A percentile compares a stretch with the other conserved stretches of the same genome.
Conservation (phyloP, 805 yeast genomes). For the Candida berthetii region DNA sequence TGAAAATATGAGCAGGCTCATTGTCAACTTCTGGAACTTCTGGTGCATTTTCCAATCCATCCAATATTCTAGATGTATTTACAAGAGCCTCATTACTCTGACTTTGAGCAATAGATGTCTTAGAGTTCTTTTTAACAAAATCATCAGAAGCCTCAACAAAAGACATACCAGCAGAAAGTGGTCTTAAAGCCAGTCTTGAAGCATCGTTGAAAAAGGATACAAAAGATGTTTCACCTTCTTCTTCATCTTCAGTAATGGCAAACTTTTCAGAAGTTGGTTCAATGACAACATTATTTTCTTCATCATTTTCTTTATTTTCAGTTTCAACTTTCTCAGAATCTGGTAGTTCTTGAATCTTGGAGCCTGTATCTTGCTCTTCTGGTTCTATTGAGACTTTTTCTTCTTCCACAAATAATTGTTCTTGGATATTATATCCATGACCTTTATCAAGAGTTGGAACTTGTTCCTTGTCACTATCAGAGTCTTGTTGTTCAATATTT, state of each 20-base stretch:
- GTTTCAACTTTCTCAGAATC: not conserved
- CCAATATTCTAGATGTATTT: too few species aligned
- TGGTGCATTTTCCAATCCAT: too few species aligned
- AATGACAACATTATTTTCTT: too few species aligned
- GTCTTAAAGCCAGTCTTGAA: not conserved
- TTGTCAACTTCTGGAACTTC: not conserved
- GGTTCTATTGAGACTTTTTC: not conserved
- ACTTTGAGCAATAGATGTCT: too few species aligned
- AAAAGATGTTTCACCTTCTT: constrained; percentile 6
- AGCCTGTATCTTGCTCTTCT: not conserved
- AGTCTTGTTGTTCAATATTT: not conserved
- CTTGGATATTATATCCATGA: too few species aligned
- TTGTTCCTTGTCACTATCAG: not conserved
- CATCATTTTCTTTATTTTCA: not conserved
- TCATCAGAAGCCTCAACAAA: constrained; percentile 11
- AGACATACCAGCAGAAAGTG: constrained; percentile 1
- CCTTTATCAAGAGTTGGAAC: not conserved
- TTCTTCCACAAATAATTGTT: too few species aligned
- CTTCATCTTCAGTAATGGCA: not conserved
- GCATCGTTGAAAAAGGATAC: constrained; percentile 12
- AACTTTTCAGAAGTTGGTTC: too few species aligned
- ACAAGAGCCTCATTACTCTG: too few species aligned
- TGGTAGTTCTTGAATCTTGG: not conserved
- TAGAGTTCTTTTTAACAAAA: constrained; percentile 3
- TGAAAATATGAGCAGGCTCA: not conserved